A percentile compares a stretch with the other conserved stretches of the same genome.
Evolutionary conservation across 305 asterid species (phyloP).

Genomic region (Solanum chacoense): DNA sequence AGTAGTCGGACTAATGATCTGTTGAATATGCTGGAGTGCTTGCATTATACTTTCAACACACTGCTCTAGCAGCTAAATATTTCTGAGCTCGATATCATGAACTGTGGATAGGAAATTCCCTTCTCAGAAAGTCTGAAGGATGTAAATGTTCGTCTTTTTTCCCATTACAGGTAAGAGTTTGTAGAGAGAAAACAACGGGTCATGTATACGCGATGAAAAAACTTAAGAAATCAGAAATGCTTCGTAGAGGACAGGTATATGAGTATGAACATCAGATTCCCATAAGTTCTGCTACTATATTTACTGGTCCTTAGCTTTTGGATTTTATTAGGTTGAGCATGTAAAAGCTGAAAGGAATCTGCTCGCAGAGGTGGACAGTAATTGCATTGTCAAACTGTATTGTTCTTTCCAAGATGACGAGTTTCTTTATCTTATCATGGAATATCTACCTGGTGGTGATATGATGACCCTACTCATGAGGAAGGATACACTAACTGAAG

Average conservation of each 20-base stretch:
- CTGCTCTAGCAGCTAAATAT: neutral
- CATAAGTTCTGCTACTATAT: conserved; percentile 18
- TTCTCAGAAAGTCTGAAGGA: neutral
- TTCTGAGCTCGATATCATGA: neutral
- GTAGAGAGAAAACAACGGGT: conserved; percentile 86
- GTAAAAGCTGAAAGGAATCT: conserved; percentile 96
- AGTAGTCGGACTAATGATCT: neutral
- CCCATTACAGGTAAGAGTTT: conserved; percentile 66
- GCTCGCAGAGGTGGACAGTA: conserved; percentile 93
- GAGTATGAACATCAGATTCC: conserved; percentile 16
- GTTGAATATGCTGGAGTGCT: neutral
- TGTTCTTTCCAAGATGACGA: conserved; percentile 96
- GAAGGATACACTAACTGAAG: conserved; percentile 74
- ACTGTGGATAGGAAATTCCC: neutral
- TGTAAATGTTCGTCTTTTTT: conserved; percentile 1
- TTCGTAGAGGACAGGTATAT: conserved; percentile 94
- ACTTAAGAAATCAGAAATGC: conserved; percentile 96
- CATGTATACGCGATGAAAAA: conserved; percentile 94
- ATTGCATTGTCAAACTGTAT: conserved; percentile 81
- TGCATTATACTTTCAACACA: neutral
- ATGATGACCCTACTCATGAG: conserved; percentile 98
- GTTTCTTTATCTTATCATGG: conserved; percentile 86
- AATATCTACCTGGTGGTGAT: conserved; percentile 97
- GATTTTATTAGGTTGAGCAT: conserved; percentile 69
- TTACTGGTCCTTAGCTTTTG: conserved; percentile 21